Evolutionary conservation across 768 basidiomycete genomes (phyloP), one percentile per base, ranked within the genome.

Genomic region (Collybia sp.): DNA sequence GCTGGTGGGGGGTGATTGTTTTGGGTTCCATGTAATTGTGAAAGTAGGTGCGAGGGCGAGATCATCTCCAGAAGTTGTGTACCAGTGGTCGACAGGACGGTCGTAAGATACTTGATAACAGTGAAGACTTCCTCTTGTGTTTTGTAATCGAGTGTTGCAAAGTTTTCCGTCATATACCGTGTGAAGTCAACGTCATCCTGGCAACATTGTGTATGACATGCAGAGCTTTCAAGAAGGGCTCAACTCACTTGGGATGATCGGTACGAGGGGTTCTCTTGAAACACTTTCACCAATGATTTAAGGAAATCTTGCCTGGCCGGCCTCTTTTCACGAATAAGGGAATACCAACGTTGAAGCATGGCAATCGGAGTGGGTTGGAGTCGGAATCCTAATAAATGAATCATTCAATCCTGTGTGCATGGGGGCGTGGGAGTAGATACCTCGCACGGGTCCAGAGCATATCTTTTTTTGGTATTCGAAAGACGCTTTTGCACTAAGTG

Each of bases 101-200:
- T 68, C 8, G 89, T 92, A 46, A 94, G 72, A 45, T 78, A 76
- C 49, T 86, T 88, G 58, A 96, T 79, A 17, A 97, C 83, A 4
- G 87, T 83, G 43, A 97, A 68, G 4, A 86, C 83, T 65, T 98
- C 96, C 63, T 99, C 96, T 55, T 88, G 85, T 0, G 91, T 90
- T 69, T 93, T 97, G 72, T 94, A 98, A 30, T 98, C 93, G 49
- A 99, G 80, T 0, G 85, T 71, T 1, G 93, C 77, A 47, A 98
- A 85, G 58, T 97, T 97, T 61, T 98, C 96, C 0, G 91, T 85
- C 80, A 97, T 88, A 67, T 93, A 99, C 45, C 93, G 84, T 3
- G 77, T 77, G 59, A 97, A 92, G 41, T 86, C 81, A 44, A 94
- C 73, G 56, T 96, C 89, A 50, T 87, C 80, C 85, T 93, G 40